Conservation (phyloP, 2,329 filamentous ascomycete genomes). For the Acephala macrosclerotiorum region DNA sequence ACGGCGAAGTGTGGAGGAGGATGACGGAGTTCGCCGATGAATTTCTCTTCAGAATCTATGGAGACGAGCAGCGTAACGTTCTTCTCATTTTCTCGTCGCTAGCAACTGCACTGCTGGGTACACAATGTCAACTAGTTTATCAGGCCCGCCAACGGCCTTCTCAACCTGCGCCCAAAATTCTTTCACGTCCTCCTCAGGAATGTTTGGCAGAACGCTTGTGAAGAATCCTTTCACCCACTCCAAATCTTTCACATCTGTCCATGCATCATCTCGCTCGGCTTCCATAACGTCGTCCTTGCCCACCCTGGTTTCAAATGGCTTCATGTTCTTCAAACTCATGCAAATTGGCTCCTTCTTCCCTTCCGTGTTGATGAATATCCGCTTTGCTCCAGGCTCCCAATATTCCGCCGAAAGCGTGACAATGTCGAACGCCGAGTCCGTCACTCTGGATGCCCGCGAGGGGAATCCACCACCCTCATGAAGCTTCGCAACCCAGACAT, state of each 20-base stretch:
- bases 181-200: conserved; percentile 12
- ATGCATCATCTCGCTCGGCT: conserved; percentile 18
- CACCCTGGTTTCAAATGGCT: conserved; percentile 9
- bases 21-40: neutral
- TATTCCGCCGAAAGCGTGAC: conserved; percentile 15
- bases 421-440: conserved; percentile 11
- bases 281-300: conserved; percentile 15
- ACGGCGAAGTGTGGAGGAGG: too few relatives aligned
- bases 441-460: neutral
- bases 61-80: neutral
- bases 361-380: conserved; percentile 15
- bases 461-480: neutral
- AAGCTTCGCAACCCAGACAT: conserved; percentile 5
- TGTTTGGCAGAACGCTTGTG: conserved; percentile 9
- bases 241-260: conserved; percentile 17
- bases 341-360: conserved; percentile 12
- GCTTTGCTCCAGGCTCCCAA: conserved; percentile 15
- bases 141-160: conserved; percentile 3
- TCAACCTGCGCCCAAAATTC: conserved; percentile 14
- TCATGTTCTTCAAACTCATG: conserved; percentile 12
- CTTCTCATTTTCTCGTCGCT: conserved; percentile 52
- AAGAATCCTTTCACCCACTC: conserved; percentile 19
- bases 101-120: conserved; percentile 47
- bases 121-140: conserved; percentile 10
- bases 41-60: neutral